Percentiles rank a stretch among this genome's conserved stretches.
Conservation (phyloP, 495 filamentous ascomycete species). For the Hyaloscypha variabilis region DNA sequence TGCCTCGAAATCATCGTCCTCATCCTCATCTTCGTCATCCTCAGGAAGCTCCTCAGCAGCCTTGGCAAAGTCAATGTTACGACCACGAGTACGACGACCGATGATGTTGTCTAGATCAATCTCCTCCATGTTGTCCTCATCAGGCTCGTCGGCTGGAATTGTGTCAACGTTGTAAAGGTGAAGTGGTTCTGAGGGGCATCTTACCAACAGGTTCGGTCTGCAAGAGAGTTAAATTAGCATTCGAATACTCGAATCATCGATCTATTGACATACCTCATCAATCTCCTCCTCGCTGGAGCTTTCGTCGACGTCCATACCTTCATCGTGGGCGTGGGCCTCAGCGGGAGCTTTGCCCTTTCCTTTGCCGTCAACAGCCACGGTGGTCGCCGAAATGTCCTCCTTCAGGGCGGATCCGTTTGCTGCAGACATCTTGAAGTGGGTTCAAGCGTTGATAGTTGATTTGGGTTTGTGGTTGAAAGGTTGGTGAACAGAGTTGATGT, state of each 20-base stretch:
- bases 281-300: slow-evolving; percentile 65
- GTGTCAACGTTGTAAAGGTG: slow-evolving; percentile 21
- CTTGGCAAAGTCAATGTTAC: slow-evolving; percentile 77
- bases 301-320: slow-evolving; percentile 64
- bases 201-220: slow-evolving; percentile 26
- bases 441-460: neutral
- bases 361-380: slow-evolving; percentile 20
- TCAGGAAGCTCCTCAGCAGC: slow-evolving; percentile 69
- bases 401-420: slow-evolving; percentile 21
- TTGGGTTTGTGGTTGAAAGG: neutral
- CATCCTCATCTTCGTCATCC: slow-evolving; percentile 77
- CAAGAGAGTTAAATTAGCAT: slow-evolving; percentile 14
- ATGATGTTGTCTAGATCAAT: slow-evolving; percentile 91
- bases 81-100: slow-evolving; percentile 83
- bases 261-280: slow-evolving; percentile 46
- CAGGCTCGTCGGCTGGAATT: slow-evolving; percentile 64
- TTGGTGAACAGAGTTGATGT: neutral
- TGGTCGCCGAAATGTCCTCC: neutral
- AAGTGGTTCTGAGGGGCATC: slow-evolving; percentile 9
- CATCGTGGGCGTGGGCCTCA: slow-evolving; percentile 51
- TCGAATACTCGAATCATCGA: neutral
- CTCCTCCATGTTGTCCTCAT: slow-evolving; percentile 84
- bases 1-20: slow-evolving; percentile 47
- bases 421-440: slow-evolving; percentile 26
- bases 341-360: slow-evolving; percentile 62